phyloP scores from a whole-genome alignment of 345 rosid genomes.

The Arabis hirsuta region DNA sequence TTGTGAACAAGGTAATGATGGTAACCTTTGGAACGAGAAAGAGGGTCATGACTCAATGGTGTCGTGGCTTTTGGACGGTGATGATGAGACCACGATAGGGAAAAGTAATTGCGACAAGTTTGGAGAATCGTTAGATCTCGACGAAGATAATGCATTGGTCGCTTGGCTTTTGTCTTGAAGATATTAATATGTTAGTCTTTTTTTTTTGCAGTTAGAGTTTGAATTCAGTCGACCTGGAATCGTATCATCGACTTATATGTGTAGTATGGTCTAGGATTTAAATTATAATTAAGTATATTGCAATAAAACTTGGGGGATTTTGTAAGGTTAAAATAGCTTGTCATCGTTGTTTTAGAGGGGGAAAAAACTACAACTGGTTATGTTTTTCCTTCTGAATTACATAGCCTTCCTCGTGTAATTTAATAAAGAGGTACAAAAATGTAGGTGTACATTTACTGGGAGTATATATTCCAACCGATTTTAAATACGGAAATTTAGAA shows the following conservation, averaged over 20 bases:
- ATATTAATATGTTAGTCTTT: background rate
- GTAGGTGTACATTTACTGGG: slow-evolving; percentile 1
- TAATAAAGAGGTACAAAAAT: background rate
- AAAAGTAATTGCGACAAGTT: slow-evolving; percentile 7
- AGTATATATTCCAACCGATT: background rate
- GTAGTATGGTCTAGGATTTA: background rate
- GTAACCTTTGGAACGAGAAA: slow-evolving; percentile 31
- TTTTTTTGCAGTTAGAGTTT: slow-evolving; percentile 5
- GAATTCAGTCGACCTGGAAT: background rate
- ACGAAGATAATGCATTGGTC: slow-evolving; percentile 46
- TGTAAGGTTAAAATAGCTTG: background rate
- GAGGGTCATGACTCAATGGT: slow-evolving; percentile 33
- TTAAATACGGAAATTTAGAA: slow-evolving; percentile 1
- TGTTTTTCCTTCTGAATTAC: background rate
- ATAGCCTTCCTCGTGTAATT: background rate
- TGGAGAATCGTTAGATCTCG: slow-evolving; percentile 33
- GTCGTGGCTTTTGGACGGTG: slow-evolving; percentile 47
- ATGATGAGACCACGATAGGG: slow-evolving; percentile 34
- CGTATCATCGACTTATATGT: background rate
- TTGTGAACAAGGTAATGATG: slow-evolving; percentile 39
- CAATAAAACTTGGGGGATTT: slow-evolving; percentile 9
- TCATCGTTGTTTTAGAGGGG: background rate
- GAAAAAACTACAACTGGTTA: background rate
- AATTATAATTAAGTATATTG: background rate
- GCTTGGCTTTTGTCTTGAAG: slow-evolving; percentile 60